Percentiles rank a stretch among this genome's conserved stretches.
Evolutionary conservation across 257 asterid species (phyloP).

Genomic region (Forsythia suspensa): DNA sequence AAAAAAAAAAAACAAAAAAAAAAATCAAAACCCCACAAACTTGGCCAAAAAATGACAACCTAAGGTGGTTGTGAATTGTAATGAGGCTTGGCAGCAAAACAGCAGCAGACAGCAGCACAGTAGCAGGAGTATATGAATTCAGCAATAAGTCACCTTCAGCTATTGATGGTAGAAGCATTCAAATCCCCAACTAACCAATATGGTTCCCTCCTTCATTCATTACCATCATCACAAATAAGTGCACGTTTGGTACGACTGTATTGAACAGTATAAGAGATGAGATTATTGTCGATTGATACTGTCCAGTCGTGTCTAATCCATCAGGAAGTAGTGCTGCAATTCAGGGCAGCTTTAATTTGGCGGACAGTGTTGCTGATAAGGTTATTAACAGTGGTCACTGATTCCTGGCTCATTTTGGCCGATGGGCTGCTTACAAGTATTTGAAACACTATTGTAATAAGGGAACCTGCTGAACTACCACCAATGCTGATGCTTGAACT

Average conservation of each 20-base stretch:
- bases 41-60: slow-evolving; percentile 1
- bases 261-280: background rate
- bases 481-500: slow-evolving; percentile 33
- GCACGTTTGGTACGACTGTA: background rate
- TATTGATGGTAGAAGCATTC: slow-evolving; percentile 61
- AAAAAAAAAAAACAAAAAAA: background rate
- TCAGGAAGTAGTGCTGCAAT: slow-evolving; percentile 57
- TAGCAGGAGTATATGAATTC: slow-evolving; percentile 29
- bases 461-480: slow-evolving; percentile 51
- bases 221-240: slow-evolving; percentile 10
- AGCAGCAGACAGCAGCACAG: slow-evolving; percentile 35
- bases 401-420: slow-evolving; percentile 81
- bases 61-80: slow-evolving; percentile 43
- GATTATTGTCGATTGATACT: background rate
- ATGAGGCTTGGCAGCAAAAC: slow-evolving; percentile 40
- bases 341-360: slow-evolving; percentile 88
- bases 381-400: slow-evolving; percentile 79
- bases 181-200: slow-evolving; percentile 57
- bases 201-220: slow-evolving; percentile 32
- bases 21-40: background rate
- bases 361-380: slow-evolving; percentile 76
- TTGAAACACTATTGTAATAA: slow-evolving; percentile 77
- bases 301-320: background rate
- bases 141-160: slow-evolving; percentile 52
- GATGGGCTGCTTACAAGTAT: slow-evolving; percentile 80